Evolutionary conservation across 805 yeast genomes (phyloP).

Genomic region (baker's yeast (Saccharomyces cerevisiae)): DNA sequence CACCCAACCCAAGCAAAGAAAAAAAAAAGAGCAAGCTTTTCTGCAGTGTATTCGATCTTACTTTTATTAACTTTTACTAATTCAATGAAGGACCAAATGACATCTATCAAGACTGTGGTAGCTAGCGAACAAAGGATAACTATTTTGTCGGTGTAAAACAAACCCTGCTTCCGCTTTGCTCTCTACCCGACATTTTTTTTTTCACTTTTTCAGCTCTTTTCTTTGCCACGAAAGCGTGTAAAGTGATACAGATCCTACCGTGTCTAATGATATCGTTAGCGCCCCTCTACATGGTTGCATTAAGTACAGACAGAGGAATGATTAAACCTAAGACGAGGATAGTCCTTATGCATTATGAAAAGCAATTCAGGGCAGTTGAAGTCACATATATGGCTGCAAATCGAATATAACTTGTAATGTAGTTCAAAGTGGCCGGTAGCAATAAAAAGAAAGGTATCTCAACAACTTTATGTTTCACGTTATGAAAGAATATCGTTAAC

Average conservation of each 20-base stretch:
- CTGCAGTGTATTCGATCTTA: background rate
- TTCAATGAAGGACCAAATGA: background rate
- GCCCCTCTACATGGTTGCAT: background rate
- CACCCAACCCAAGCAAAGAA: background rate
- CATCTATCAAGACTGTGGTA: background rate
- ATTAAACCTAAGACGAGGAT: background rate
- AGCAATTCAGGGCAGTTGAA: conserved; percentile 42
- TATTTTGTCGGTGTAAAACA: background rate
- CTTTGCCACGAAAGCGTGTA: background rate
- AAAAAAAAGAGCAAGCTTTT: background rate
- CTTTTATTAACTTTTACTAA: background rate
- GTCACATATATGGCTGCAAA: conserved; percentile 47
- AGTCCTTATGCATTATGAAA: background rate
- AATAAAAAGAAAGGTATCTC: background rate
- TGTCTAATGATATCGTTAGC: background rate
- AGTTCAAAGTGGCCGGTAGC: background rate
- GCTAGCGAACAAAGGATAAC: background rate
- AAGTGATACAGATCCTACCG: background rate
- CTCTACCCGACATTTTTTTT: background rate
- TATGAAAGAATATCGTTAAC: background rate
- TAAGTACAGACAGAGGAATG: background rate
- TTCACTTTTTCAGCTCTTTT: background rate
- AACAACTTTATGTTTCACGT: background rate
- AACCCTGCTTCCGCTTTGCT: background rate
- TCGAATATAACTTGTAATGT: conserved; percentile 74